Base-by-base conservation (phyloP, 768 basidiomycete species). In the Auriscalpium microsporum region DNA sequence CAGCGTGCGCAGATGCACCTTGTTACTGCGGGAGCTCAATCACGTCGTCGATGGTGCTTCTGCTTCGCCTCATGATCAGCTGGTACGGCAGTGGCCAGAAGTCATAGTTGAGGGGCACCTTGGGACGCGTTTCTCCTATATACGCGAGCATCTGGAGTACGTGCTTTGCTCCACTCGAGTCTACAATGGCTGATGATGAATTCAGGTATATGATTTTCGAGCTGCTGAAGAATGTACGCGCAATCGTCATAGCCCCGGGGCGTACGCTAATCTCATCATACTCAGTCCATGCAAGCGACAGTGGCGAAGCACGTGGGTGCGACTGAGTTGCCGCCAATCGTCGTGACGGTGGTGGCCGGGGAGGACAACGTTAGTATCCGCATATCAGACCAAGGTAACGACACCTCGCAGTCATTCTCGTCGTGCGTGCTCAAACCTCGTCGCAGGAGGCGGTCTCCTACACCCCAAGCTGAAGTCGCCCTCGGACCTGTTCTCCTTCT, bases 401-500 rank as follows among this genome's bases (percentile, higher is more conserved):
- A 42, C 40, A 16, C 34, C 14, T 28, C 28, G 28, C 28, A 7
- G 13, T 6, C n/a, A 35, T 28, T 8, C 44, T 16, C 19, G 50
- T 14, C 35, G 33, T 1, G 21, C 35, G 33, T 1, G 21, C 37
- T 17, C 9, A 46, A 58, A 50, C 54, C 55, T 23, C 54, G 46
- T 60, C 50, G 4, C 65, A 87, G 92, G 90, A 38, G 88, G 90
- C 3, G 90, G 91, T 1, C 75, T 94, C 8, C 66, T 71, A 45
- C 75, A 72, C 17, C 65, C 77, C 8, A 70, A 78, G 54, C 77
- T 89, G 50, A 75, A 74, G 56, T 76, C 75, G 1, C 83, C 90
- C 0, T 80, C 84, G 17, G 91, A 93, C 65, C 74, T 94, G 6
- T 92, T 91, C 69, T 94, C 91, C 4, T 94, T 94, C 72, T 93